phyloP scores from a whole-genome alignment of 2,329 filamentous ascomycete species.

The Colletotrichum incanum region DNA sequence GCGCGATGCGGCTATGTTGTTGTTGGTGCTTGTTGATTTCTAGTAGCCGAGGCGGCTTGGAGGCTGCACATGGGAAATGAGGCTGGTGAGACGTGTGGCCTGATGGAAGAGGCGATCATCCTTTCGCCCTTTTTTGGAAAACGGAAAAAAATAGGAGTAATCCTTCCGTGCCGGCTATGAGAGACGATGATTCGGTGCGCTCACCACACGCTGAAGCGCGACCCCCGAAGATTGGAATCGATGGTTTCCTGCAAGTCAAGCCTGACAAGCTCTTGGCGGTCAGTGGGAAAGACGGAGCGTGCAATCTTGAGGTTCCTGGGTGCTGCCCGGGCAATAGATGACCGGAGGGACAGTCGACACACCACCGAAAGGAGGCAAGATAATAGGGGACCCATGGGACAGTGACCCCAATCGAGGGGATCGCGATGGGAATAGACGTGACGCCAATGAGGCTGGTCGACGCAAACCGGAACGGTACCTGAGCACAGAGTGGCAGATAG shows the following conservation, averaged over 20 bases:
- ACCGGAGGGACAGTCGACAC: neutral
- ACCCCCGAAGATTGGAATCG: neutral
- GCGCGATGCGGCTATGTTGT: slow-evolving; percentile 8
- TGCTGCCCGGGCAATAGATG: neutral
- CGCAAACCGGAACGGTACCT: neutral
- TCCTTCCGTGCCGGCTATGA: neutral
- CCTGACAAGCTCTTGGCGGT: slow-evolving; percentile 21
- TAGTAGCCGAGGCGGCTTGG: neutral
- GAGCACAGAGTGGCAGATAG: neutral
- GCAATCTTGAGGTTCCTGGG: neutral
- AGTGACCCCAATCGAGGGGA: neutral
- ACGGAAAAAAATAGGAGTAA: neutral
- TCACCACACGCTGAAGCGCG: neutral
- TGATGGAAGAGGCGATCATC: neutral
- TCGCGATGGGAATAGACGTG: neutral
- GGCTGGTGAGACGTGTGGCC: neutral
- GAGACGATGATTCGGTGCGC: neutral
- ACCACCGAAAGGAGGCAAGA: neutral
- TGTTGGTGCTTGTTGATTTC: slow-evolving; percentile 5
- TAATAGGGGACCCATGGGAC: neutral
- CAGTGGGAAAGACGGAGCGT: neutral
- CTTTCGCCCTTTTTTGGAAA: neutral
- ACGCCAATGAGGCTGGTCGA: neutral
- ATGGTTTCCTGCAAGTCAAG: slow-evolving; percentile 29
- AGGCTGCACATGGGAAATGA: slow-evolving; percentile 4